These are phyloP conservation scores for Trichoderma endophyticum DNA, from an alignment of 2,329 filamentous ascomycete species.

Conservation along the genomic window DNA sequence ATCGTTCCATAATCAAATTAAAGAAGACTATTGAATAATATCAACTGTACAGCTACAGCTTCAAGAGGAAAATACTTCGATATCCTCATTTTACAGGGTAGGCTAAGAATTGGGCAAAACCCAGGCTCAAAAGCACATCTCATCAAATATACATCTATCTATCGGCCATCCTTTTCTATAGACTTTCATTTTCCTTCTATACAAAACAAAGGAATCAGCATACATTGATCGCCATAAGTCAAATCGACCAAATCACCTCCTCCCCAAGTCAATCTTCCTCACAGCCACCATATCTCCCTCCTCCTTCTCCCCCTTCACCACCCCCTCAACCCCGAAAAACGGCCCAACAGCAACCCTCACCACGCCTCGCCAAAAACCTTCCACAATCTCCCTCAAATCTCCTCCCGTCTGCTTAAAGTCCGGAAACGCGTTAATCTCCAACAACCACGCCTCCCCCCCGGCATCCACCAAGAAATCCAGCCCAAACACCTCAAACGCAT, in stretches of 20 bases:
- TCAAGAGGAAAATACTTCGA: not conserved
- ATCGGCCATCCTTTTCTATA: not conserved
- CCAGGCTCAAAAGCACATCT: not conserved
- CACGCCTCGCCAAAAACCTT: conserved; percentile 72
- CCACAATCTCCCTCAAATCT: conserved; percentile 68
- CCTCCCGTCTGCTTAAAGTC: conserved; percentile 94
- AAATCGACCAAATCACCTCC: conserved; percentile 30
- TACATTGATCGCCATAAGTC: not conserved
- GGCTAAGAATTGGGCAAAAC: not conserved
- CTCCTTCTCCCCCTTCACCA: conserved; percentile 26
- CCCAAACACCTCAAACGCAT: conserved; percentile 89
- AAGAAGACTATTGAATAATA: not conserved
- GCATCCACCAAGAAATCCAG: conserved; percentile 82
- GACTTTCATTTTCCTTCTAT: not conserved
- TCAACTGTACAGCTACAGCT: not conserved
- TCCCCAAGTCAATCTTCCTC: conserved; percentile 52
- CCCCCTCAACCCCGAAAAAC: conserved; percentile 56
- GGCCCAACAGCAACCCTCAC: conserved; percentile 62
- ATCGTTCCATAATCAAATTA: too few species aligned
- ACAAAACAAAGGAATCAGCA: not conserved
- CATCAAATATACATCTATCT: not conserved
- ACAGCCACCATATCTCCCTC: conserved; percentile 50
- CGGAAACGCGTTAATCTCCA: conserved; percentile 95
- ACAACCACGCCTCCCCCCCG: conserved; percentile 63
- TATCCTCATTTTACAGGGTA: not conserved